Evolutionary conservation across 345 rosid species (phyloP).

Genomic region (Lepidium aucheri): DNA sequence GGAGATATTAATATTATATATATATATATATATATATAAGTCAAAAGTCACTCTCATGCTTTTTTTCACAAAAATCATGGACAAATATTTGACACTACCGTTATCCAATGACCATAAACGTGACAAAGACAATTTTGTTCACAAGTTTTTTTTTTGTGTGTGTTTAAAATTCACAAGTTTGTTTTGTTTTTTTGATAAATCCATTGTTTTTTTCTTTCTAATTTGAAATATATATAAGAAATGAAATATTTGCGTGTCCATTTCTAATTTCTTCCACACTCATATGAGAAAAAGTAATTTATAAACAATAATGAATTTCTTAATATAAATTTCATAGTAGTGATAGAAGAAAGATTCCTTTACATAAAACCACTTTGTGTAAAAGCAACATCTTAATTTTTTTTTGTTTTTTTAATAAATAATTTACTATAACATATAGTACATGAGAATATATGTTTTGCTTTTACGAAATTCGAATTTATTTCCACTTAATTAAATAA

Average conservation of each 20-base stretch:
- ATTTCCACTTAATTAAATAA: neutral
- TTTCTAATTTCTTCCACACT: no score
- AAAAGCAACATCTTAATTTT: neutral
- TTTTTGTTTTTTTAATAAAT: no score
- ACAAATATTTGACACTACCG: neutral
- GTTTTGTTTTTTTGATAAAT: neutral
- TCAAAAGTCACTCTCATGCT: neutral
- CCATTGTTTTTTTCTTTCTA: neutral
- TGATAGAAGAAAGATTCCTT: no score
- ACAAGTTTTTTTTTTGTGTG: no score
- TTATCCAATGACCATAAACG: neutral
- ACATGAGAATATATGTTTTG: conserved; percentile 2
- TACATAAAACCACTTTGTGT: conserved; percentile 4
- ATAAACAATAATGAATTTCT: no score
- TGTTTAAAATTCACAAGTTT: conserved; percentile 1
- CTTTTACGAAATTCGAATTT: conserved; percentile 14
- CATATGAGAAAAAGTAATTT: neutral
- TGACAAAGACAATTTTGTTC: no score
- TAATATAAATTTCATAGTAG: no score
- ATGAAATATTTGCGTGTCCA: neutral
- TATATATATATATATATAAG: no score
- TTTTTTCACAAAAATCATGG: conserved; percentile 2
- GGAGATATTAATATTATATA: no score
- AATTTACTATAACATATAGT: neutral
- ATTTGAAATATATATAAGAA: neutral